phyloP scores from a whole-genome alignment of 352 stramenopile species.

The Pythium utonaiense region DNA sequence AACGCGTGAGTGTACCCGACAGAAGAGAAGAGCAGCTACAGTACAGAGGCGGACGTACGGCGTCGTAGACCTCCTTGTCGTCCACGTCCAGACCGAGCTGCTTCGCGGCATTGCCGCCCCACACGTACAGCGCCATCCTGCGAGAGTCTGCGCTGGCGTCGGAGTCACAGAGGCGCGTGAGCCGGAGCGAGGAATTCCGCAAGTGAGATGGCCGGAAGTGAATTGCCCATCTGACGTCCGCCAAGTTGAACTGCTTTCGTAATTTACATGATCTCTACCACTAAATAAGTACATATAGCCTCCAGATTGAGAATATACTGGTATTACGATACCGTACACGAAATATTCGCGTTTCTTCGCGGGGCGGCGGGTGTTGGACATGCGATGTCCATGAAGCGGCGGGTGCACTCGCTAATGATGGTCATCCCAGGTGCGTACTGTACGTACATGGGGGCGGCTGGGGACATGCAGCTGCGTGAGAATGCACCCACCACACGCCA shows the following conservation, averaged over 20 bases:
- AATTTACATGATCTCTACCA: conserved; percentile 3
- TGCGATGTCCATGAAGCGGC: neutral
- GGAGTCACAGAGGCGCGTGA: neutral
- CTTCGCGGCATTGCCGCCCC: conserved; percentile 70
- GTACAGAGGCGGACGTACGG: conserved; percentile 29
- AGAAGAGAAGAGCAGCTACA: no score
- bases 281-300: neutral
- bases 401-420: neutral
- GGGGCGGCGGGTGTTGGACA: neutral
- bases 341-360: neutral
- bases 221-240: neutral
- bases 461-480: neutral
- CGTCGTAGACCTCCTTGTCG: conserved; percentile 56
- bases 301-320: neutral
- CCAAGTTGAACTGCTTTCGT: conserved; percentile 21
- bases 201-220: neutral
- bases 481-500: neutral
- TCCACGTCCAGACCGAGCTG: conserved; percentile 53
- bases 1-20: no score
- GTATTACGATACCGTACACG: neutral
- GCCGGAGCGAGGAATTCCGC: neutral
- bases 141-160: neutral
- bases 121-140: conserved; percentile 71
- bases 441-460: neutral
- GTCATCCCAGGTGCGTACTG: neutral